Evolutionary conservation across 2,329 filamentous ascomycete species (phyloP).

Genomic region (Claviceps sp.): DNA sequence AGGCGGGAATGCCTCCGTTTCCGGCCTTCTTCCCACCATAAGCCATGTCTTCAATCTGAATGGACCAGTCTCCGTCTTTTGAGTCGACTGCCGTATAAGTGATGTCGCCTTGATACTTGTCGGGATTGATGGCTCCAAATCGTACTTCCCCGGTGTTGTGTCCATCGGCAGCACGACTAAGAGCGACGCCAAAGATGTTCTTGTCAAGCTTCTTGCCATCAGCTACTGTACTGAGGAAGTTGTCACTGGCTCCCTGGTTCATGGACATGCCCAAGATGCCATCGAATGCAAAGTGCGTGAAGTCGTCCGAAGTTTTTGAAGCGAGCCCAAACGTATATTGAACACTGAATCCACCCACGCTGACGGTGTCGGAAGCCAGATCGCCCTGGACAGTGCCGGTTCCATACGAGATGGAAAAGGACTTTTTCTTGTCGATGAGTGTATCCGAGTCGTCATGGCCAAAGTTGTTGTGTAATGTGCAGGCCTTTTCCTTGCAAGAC

Average conservation of each 20-base stretch:
- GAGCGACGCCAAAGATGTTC: conserved; percentile 58
- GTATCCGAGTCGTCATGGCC: conserved; percentile 52
- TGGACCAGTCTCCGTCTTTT: conserved; percentile 54
- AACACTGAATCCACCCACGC: conserved; percentile 51
- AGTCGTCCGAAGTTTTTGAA: conserved; percentile 57
- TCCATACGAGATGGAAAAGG: conserved; percentile 62
- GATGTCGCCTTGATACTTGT: conserved; percentile 55
- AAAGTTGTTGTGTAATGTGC: conserved; percentile 56
- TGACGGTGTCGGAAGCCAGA: conserved; percentile 52
- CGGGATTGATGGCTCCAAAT: conserved; percentile 56
- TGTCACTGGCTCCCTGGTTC: conserved; percentile 43
- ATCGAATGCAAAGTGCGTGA: conserved; percentile 69
- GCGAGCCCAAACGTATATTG: conserved; percentile 61
- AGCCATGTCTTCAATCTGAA: conserved; percentile 52
- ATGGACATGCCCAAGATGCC: conserved; percentile 72
- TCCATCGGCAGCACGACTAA: conserved; percentile 54
- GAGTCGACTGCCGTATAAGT: conserved; percentile 44
- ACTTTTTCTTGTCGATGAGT: conserved; percentile 35
- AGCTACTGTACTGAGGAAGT: conserved; percentile 51
- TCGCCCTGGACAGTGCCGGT: conserved; percentile 59
- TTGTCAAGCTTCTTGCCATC: conserved; percentile 39
- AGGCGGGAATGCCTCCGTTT: conserved; percentile 45
- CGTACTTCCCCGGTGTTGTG: conserved; percentile 61
- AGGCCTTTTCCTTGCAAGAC: conserved; percentile 52
- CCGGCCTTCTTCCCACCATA: conserved; percentile 45